Evolutionary conservation across 2,329 filamentous ascomycete species (phyloP).

Genomic region (Trichoderma sp.): DNA sequence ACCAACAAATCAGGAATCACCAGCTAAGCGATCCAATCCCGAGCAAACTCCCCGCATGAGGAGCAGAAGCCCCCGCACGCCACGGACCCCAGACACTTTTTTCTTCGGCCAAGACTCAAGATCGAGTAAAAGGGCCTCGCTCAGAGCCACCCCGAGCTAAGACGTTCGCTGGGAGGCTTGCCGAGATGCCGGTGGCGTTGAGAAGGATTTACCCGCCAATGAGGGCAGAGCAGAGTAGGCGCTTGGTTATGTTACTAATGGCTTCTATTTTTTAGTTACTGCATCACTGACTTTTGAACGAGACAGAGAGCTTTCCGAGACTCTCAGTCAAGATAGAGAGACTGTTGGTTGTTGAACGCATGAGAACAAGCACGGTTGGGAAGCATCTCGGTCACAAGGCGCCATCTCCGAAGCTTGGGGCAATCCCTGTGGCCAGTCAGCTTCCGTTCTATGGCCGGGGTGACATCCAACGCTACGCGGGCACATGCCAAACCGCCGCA

Average conservation of each 20-base stretch:
- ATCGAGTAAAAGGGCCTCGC: neutral
- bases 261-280: too few species aligned
- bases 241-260: neutral
- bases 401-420: neutral
- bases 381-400: neutral
- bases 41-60: constrained; percentile 5
- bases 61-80: constrained; percentile 2
- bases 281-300: too few species aligned
- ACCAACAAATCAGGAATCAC: neutral
- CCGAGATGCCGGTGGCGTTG: constrained; percentile 17
- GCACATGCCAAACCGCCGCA: neutral
- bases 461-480: constrained; percentile 1
- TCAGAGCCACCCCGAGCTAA: constrained; percentile 2
- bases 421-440: neutral
- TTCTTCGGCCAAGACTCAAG: neutral
- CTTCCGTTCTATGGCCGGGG: neutral
- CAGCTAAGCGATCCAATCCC: neutral
- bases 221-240: neutral
- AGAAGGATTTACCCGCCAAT: constrained; percentile 19
- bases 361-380: neutral
- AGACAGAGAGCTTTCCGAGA: neutral
- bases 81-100: neutral
- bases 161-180: neutral
- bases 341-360: neutral
- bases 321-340: neutral